Evolutionary conservation across 805 yeast species (phyloP).

Genomic region (Kregervanrija delftensis): DNA sequence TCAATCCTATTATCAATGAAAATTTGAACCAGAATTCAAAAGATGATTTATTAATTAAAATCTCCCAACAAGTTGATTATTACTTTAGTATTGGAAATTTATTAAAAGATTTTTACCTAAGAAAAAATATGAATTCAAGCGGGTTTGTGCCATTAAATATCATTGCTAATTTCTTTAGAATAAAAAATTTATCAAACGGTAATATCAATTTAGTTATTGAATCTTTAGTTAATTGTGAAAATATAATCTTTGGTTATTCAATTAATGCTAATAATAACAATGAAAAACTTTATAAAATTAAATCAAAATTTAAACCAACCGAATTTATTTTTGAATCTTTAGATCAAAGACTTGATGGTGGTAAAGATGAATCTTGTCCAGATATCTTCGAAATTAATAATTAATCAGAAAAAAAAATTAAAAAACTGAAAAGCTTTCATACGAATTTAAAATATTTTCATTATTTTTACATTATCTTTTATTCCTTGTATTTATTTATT

Average conservation of each 20-base stretch:
- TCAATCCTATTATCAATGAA: background rate
- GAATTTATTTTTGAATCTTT: conserved; percentile 60
- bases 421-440: too few relatives aligned
- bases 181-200: conserved; percentile 57
- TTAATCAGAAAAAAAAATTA: background rate
- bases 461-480: too few relatives aligned
- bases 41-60: conserved; percentile 16
- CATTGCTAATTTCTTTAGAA: conserved; percentile 68
- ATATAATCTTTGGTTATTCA: conserved; percentile 31
- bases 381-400: background rate
- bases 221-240: conserved; percentile 47
- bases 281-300: conserved; percentile 29
- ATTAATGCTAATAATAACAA: conserved; percentile 25
- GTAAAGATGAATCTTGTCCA: conserved; percentile 30
- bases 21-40: conserved; percentile 8
- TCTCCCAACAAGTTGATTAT: conserved; percentile 69
- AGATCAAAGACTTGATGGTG: conserved; percentile 40
- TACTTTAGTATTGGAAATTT: conserved; percentile 86
- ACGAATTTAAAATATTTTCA: too few relatives aligned
- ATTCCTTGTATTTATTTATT: too few relatives aligned
- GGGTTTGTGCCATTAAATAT: conserved; percentile 65
- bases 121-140: conserved; percentile 70
- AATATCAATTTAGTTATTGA: conserved; percentile 45
- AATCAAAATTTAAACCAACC: conserved; percentile 15
- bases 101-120: conserved; percentile 73